Evolutionary conservation across 305 asterid species (phyloP).

Genomic region (Fraxinus baroniana): DNA sequence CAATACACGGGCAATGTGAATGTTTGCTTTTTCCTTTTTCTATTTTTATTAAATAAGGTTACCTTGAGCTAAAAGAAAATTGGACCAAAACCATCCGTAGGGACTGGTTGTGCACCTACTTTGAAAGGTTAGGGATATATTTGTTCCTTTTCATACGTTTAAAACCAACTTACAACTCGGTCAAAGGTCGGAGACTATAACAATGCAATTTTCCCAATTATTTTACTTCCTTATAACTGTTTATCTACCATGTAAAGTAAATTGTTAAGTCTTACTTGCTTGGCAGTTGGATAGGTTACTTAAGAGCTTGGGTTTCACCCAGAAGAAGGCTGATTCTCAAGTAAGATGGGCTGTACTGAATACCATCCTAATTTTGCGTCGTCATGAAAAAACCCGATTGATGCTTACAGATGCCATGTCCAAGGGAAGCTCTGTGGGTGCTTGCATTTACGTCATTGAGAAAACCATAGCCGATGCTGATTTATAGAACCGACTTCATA

Average conservation of each 20-base stretch:
- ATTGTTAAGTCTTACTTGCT: background rate
- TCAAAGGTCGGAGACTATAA: background rate
- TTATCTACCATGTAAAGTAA: background rate
- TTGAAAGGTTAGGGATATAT: background rate
- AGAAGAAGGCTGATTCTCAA: slow-evolving; percentile 85
- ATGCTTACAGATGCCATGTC: slow-evolving; percentile 81
- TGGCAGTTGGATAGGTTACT: slow-evolving; percentile 70
- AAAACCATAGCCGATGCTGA: slow-evolving; percentile 43
- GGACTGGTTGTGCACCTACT: background rate
- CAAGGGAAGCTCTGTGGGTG: slow-evolving; percentile 65
- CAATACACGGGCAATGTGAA: background rate
- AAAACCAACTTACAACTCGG: background rate
- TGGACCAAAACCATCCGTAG: background rate
- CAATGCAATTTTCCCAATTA: background rate
- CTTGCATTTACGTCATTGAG: slow-evolving; percentile 71
- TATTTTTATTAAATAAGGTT: background rate
- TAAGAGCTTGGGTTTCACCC: slow-evolving; percentile 78
- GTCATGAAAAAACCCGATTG: slow-evolving; percentile 70
- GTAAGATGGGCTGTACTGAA: slow-evolving; percentile 93
- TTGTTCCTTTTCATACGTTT: background rate
- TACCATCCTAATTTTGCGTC: slow-evolving; percentile 65
- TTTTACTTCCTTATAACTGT: background rate
- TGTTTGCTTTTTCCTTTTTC: background rate
- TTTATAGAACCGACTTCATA: slow-evolving; percentile 25
- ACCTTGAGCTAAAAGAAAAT: background rate